phyloP scores from a whole-genome alignment of 2,329 filamentous ascomycete genomes.

The Botrytis aclada region DNA sequence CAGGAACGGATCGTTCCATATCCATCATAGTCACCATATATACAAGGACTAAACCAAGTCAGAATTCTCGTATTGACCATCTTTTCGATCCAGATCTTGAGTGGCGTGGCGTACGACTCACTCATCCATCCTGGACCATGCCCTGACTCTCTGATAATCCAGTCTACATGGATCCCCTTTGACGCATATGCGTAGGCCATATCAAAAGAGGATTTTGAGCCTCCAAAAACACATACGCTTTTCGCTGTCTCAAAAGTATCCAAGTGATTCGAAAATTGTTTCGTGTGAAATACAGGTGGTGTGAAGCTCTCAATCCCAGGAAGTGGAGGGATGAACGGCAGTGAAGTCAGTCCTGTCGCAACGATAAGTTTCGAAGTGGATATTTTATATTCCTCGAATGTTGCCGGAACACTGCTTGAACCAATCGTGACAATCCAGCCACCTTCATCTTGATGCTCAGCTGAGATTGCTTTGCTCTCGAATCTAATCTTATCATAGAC shows the following conservation, averaged over 20 bases:
- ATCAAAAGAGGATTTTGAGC: slow-evolving; percentile 64
- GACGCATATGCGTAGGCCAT: slow-evolving; percentile 59
- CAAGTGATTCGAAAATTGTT: slow-evolving; percentile 44
- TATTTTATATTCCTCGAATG: slow-evolving; percentile 31
- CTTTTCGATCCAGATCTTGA: slow-evolving; percentile 67
- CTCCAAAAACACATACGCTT: slow-evolving; percentile 56
- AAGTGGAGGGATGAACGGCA: slow-evolving; percentile 48
- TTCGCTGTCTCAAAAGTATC: slow-evolving; percentile 44
- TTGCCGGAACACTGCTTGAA: neutral
- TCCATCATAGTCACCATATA: slow-evolving; percentile 65
- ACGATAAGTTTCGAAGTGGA: slow-evolving; percentile 49
- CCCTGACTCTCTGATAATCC: slow-evolving; percentile 56
- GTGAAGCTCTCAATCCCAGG: slow-evolving; percentile 47
- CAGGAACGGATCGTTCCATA: slow-evolving; percentile 53
- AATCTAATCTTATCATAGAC: slow-evolving; percentile 49
- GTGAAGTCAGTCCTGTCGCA: slow-evolving; percentile 54
- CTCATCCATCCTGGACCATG: slow-evolving; percentile 59
- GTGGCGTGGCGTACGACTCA: slow-evolving; percentile 60
- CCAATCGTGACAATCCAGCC: slow-evolving; percentile 45
- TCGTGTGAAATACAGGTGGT: slow-evolving; percentile 49
- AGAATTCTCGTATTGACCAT: slow-evolving; percentile 64
- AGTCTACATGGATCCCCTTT: slow-evolving; percentile 54
- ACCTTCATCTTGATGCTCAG: slow-evolving; percentile 43
- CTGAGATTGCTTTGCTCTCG: slow-evolving; percentile 47
- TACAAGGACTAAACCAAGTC: slow-evolving; percentile 72